phyloP scores from a whole-genome alignment of 2,329 filamentous ascomycete genomes.

The Fusarium musae region DNA sequence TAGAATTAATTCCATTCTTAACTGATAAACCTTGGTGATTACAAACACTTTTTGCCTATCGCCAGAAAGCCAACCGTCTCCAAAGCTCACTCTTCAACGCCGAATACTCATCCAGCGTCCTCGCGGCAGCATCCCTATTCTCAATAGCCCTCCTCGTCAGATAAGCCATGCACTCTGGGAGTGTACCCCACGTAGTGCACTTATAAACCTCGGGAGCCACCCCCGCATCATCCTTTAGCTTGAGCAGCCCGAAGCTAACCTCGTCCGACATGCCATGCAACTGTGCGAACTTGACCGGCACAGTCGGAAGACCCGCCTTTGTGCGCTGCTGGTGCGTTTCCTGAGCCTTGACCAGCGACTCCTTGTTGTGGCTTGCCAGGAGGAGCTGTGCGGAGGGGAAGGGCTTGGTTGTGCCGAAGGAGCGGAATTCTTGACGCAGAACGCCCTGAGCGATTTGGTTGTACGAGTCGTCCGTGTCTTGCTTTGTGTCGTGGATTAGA shows the following conservation, averaged over 20 bases:
- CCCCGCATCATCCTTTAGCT: slow-evolving; percentile 45
- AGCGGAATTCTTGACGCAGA: slow-evolving; percentile 53
- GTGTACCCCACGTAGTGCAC: slow-evolving; percentile 54
- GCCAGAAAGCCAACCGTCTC: slow-evolving; percentile 46
- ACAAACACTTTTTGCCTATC: slow-evolving; percentile 3
- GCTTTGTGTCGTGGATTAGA: slow-evolving; percentile 64
- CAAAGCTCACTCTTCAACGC: slow-evolving; percentile 46
- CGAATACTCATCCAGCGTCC: slow-evolving; percentile 46
- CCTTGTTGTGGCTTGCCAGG: slow-evolving; percentile 64
- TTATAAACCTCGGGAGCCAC: slow-evolving; percentile 51
- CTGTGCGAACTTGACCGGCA: slow-evolving; percentile 60
- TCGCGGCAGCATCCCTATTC: slow-evolving; percentile 52
- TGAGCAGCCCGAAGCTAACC: slow-evolving; percentile 61
- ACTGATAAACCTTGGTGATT: not conserved
- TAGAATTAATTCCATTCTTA: not conserved
- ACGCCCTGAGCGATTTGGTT: slow-evolving; percentile 60
- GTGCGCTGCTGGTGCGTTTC: slow-evolving; percentile 57
- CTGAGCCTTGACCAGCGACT: slow-evolving; percentile 54
- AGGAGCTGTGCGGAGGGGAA: slow-evolving; percentile 62
- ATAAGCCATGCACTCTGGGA: slow-evolving; percentile 54
- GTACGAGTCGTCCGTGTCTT: slow-evolving; percentile 64
- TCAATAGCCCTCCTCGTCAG: slow-evolving; percentile 52
- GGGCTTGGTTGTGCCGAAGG: slow-evolving; percentile 50
- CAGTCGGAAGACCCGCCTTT: slow-evolving; percentile 47
- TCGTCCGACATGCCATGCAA: slow-evolving; percentile 69